These are phyloP conservation scores for Pseudoneurospora amorphoporcata DNA, from an alignment of 495 filamentous ascomycete genomes.

Conservation along the genomic window DNA sequence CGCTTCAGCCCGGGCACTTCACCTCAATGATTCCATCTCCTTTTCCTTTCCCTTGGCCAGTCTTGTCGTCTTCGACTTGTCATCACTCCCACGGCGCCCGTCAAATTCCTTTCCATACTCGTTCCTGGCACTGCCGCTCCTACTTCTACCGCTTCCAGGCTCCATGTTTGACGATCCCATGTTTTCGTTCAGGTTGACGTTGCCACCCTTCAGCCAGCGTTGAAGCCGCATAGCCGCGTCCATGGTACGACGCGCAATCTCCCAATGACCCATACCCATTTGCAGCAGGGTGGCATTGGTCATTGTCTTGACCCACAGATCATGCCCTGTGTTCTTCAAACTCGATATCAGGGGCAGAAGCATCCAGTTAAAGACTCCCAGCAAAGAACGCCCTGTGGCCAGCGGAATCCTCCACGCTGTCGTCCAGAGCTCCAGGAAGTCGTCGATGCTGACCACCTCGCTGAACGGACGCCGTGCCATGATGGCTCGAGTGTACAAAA, in stretches of 20 bases:
- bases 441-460: slow-evolving; percentile 6
- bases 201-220: slow-evolving; percentile 18
- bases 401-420: slow-evolving; percentile 27
- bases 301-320: slow-evolving; percentile 25
- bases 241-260: slow-evolving; percentile 17
- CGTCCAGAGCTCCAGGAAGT: slow-evolving; percentile 26
- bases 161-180: not conserved
- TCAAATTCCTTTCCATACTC: not conserved
- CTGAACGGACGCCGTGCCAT: slow-evolving; percentile 20
- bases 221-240: slow-evolving; percentile 16
- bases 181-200: not conserved
- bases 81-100: not conserved
- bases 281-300: slow-evolving; percentile 21
- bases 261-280: slow-evolving; percentile 30
- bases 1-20: no score
- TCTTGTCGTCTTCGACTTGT: not conserved
- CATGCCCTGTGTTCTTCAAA: slow-evolving; percentile 12
- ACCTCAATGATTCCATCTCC: not conserved
- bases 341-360: slow-evolving; percentile 15
- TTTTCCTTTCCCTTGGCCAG: not conserved
- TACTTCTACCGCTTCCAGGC: not conserved
- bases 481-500: slow-evolving; percentile 26
- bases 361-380: slow-evolving; percentile 28
- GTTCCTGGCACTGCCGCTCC: not conserved
- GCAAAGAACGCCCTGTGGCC: slow-evolving; percentile 18